A percentile compares a stretch with the other conserved stretches of the same genome.
Evolutionary conservation across 371 early-diverging fungal genomes (phyloP).

Genomic region (Funneliformis caledonium): DNA sequence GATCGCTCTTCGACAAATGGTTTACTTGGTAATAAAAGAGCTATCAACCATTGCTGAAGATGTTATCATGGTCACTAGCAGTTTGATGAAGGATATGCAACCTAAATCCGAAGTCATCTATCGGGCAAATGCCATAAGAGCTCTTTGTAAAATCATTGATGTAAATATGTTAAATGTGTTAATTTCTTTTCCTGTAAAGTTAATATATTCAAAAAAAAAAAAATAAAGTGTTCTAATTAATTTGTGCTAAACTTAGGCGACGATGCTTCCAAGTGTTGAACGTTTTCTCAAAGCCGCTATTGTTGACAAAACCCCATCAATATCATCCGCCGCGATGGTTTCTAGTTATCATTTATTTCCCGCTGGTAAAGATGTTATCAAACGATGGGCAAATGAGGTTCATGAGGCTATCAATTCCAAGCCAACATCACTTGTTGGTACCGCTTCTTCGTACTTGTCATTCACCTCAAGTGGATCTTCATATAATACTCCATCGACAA

Average conservation of each 20-base stretch:
- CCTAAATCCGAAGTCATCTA: constrained; percentile 88
- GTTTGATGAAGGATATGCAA: constrained; percentile 96
- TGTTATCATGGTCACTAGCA: constrained; percentile 96
- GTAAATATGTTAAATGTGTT: constrained; percentile 53
- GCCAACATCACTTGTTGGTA: constrained; percentile 58
- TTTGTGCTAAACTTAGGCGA: constrained; percentile 57
- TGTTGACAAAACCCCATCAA: constrained; percentile 91
- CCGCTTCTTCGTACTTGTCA: constrained; percentile 59
- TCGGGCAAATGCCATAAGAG: constrained; percentile 95
- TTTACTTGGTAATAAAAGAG: constrained; percentile 97
- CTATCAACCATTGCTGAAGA: constrained; percentile 91
- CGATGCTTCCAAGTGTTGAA: constrained; percentile 95
- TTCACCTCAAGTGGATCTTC: constrained; percentile 54
- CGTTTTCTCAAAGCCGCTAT: constrained; percentile 96
- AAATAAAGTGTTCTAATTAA: not conserved
- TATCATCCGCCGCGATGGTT: constrained; percentile 92
- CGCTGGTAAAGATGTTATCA: constrained; percentile 58
- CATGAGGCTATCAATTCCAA: constrained; percentile 72
- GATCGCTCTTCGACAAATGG: constrained; percentile 92
- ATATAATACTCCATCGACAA: constrained; percentile 57
- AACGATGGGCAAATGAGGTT: constrained; percentile 57
- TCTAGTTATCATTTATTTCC: constrained; percentile 87
- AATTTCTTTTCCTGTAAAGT: not conserved
- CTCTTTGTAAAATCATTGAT: constrained; percentile 94
- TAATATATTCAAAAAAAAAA: not conserved